phyloP scores from a whole-genome alignment of 345 rosid genomes.

The Pelargonium nanum region DNA sequence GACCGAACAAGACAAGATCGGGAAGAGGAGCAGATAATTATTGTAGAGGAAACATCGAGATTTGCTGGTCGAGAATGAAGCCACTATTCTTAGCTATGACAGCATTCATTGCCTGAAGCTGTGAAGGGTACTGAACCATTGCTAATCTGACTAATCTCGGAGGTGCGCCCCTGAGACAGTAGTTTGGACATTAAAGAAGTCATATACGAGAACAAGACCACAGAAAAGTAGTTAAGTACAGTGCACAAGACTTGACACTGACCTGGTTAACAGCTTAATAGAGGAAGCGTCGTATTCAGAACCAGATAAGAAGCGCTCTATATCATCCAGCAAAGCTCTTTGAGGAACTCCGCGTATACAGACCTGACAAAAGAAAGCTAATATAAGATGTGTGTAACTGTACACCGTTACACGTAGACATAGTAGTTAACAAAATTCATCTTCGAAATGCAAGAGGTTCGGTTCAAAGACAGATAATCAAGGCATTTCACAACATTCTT shows the following conservation, averaged over 20 bases:
- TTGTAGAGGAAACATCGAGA: conserved; percentile 56
- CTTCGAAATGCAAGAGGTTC: background rate
- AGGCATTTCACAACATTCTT: too few relatives aligned
- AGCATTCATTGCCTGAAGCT: conserved; percentile 53
- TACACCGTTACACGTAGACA: background rate
- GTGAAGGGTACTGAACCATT: conserved; percentile 38
- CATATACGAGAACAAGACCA: background rate
- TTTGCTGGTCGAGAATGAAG: conserved; percentile 52
- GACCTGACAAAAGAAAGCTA: conserved; percentile 33
- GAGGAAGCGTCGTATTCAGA: conserved; percentile 49
- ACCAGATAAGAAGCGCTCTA: conserved; percentile 65
- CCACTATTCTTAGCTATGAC: conserved; percentile 46
- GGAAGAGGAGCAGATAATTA: conserved; percentile 11
- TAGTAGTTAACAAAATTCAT: background rate
- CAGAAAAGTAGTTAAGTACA: background rate
- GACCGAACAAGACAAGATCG: too few relatives aligned
- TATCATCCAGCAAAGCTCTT: conserved; percentile 38
- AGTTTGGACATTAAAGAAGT: background rate
- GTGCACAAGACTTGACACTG: conserved; percentile 11
- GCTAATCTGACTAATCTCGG: conserved; percentile 29
- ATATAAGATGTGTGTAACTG: background rate
- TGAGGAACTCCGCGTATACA: conserved; percentile 51
- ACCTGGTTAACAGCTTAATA: conserved; percentile 30
- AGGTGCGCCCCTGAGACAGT: conserved; percentile 25
- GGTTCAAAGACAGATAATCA: too few relatives aligned